A percentile compares a stretch with the other conserved stretches of the same genome.
Conservation (phyloP, 2,329 filamentous ascomycete genomes). For the Aspergillus vadensis region DNA sequence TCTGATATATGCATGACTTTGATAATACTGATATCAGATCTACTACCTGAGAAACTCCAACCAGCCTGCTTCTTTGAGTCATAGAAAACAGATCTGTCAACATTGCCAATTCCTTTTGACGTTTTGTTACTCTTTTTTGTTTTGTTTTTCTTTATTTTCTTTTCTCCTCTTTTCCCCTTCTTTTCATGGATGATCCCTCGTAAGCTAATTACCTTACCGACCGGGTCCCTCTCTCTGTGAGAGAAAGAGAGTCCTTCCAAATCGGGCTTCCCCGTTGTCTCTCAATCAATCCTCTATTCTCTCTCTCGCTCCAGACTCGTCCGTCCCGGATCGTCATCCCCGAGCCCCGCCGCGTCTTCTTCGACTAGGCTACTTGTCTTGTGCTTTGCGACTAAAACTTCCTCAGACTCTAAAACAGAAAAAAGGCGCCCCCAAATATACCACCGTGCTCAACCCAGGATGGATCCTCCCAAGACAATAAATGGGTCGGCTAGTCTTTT, state of each 20-base stretch:
- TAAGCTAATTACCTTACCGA: neutral
- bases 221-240: neutral
- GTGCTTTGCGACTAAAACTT: conserved; percentile 8
- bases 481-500: neutral
- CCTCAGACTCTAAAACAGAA: neutral
- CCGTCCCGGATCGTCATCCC: conserved; percentile 12
- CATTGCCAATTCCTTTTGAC: neutral
- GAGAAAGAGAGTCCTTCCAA: neutral
- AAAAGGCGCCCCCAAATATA: neutral
- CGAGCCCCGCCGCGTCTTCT: conserved; percentile 10
- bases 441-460: conserved; percentile 3
- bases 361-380: neutral
- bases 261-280: neutral
- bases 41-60: neutral
- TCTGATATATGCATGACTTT: neutral
- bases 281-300: neutral
- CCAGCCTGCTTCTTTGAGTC: neutral
- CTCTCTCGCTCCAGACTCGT: conserved; percentile 3
- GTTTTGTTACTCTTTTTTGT: neutral
- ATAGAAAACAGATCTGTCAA: neutral
- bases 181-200: neutral
- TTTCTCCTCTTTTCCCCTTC: neutral
- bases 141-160: neutral
- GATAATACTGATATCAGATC: neutral
- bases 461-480: conserved; percentile 3